Base-by-base conservation (phyloP, 192 early-diverging fungal genomes). In the Mortierella antarctica region DNA sequence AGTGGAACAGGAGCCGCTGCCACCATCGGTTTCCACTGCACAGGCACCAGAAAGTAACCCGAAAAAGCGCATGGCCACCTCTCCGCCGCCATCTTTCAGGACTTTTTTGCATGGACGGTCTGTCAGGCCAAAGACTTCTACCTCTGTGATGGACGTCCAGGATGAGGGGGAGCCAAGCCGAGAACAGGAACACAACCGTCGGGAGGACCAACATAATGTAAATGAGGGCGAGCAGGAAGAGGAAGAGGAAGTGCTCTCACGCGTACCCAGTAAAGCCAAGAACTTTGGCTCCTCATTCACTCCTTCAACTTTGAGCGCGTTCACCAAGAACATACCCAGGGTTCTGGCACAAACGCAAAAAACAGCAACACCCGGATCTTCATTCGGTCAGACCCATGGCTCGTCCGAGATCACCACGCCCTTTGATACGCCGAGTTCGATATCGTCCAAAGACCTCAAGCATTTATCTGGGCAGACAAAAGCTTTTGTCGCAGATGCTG, bases 11-110 rank as follows among this genome's bases (percentile, higher is more conserved):
- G 31, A 31, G 39, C 51, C 65, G 21, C 67, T 68, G 9, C 74
- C 74, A 60, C 23, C 59, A 0, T 78, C 74, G 10, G 62, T 67
- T 7, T 51, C 59, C 1, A 48, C 57, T 0, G 11, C 63, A 60
- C 39, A 5, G 41, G 58, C 58, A 5, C 58, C 40, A 40, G 40
- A 39, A 44, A 41, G 14, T 23, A n/a, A 63, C 21, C 15, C 47
- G 21, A 7, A 65, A 55, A 79, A 79, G 44, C 57, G 75, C 21
- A 52, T 79, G 17, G 68, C 75, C 23, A 71, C 66, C 0, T 71
- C 75, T 12, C 75, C 75, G 7, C 53, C 71, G 9, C 74, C 74
- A 6, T 65, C 23, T 39, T 41, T 70, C 31, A 21, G 39, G 13
- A 47, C 42, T 2, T 31, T 39, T 5, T 8, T 61, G 14, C 8